These are phyloP conservation scores for Paracoccidioides lutzii DNA, from an alignment of 2,329 filamentous ascomycete genomes.

Conservation along the genomic window DNA sequence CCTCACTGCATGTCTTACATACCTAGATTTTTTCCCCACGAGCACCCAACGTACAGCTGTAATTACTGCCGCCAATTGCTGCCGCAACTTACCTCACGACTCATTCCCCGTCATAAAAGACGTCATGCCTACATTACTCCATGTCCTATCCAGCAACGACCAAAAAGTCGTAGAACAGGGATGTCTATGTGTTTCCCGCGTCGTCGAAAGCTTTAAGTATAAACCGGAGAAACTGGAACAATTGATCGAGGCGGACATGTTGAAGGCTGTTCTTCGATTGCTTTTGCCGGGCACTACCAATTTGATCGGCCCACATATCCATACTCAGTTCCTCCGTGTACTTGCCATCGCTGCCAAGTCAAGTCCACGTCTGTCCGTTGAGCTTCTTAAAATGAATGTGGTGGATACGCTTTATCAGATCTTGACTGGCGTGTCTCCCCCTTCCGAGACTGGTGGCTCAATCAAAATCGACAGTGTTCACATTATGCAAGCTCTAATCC, in stretches of 20 bases:
- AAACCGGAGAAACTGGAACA: constrained; percentile 81
- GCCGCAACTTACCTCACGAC: constrained; percentile 88
- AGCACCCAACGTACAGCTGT: constrained; percentile 94
- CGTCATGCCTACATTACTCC: constrained; percentile 90
- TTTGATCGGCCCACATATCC: constrained; percentile 82
- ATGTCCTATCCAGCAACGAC: constrained; percentile 81
- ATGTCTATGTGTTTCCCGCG: constrained; percentile 85
- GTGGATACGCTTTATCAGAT: constrained; percentile 98
- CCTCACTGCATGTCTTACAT: constrained; percentile 86
- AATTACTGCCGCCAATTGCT: constrained; percentile 95
- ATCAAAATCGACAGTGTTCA: constrained; percentile 84
- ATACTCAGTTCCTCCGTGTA: constrained; percentile 90
- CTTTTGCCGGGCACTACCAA: constrained; percentile 91
- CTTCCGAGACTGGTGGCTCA: constrained; percentile 56
- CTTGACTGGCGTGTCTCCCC: constrained; percentile 85
- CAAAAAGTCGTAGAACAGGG: constrained; percentile 95
- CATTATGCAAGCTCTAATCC: constrained; percentile 97
- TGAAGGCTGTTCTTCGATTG: constrained; percentile 72
- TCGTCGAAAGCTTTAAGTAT: constrained; percentile 93
- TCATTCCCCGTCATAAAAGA: constrained; percentile 84
- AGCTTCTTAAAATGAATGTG: constrained; percentile 89
- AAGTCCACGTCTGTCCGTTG: constrained; percentile 73
- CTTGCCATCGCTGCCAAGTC: constrained; percentile 80
- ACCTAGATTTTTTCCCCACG: constrained; percentile 93
- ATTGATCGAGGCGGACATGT: constrained; percentile 74